phyloP scores from a whole-genome alignment of 78 protist species.

The Reticulomyxa filosa region DNA sequence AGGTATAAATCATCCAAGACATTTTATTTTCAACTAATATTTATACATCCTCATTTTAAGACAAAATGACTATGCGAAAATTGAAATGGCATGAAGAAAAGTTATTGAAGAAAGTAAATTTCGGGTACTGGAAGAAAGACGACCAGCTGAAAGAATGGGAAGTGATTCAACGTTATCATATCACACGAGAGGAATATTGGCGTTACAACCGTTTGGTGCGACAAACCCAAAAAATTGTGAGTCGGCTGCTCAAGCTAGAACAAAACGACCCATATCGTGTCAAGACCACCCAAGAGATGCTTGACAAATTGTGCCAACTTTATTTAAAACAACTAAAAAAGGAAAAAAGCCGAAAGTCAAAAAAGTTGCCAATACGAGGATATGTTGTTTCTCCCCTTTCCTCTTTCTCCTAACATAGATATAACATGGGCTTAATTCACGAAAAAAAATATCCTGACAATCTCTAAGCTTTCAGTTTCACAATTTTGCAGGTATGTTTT shows the following conservation, averaged over 20 bases:
- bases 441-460: constrained; percentile 1
- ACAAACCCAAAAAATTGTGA: background rate
- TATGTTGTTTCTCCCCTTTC: too few relatives aligned
- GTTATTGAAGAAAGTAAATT: constrained; percentile 57
- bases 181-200: background rate
- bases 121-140: constrained; percentile 42
- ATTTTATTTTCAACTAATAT: too few relatives aligned
- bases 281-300: constrained; percentile 26
- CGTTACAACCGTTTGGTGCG: constrained; percentile 35
- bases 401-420: too few relatives aligned
- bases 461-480: constrained; percentile 7
- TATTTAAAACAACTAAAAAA: too few relatives aligned
- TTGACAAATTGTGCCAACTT: constrained; percentile 48
- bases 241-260: constrained; percentile 14
- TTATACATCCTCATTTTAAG: too few relatives aligned
- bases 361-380: too few relatives aligned
- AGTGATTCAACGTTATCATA: constrained; percentile 25
- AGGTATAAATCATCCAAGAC: too few relatives aligned
- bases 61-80: constrained; percentile 25
- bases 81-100: constrained; percentile 55
- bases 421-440: constrained; percentile 12
- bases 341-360: too few relatives aligned
- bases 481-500: background rate
- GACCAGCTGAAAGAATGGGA: constrained; percentile 29
- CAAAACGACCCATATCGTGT: constrained; percentile 27